A percentile compares a stretch with the other conserved stretches of the same genome.
Conservation (phyloP, 176 grass and related monocot species). For the Calamus simplicifolius region DNA sequence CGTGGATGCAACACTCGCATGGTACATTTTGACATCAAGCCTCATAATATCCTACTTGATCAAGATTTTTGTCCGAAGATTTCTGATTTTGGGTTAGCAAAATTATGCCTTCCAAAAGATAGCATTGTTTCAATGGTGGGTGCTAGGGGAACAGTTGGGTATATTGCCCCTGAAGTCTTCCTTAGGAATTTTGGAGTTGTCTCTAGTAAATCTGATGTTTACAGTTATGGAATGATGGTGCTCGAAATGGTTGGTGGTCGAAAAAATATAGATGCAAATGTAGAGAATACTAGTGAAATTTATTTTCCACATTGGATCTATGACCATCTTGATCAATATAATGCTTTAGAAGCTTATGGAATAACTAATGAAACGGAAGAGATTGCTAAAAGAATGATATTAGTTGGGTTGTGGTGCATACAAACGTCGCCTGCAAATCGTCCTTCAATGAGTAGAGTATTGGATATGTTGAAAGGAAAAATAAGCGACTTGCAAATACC, state of each 20-base stretch:
- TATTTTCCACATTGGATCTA: constrained; percentile 58
- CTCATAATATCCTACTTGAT: constrained; percentile 47
- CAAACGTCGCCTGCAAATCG: constrained; percentile 27
- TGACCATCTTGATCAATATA: constrained; percentile 35
- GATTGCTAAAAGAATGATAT: constrained; percentile 27
- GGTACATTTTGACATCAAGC: constrained; percentile 34
- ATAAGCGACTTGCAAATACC: constrained; percentile 16
- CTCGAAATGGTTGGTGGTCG: constrained; percentile 37
- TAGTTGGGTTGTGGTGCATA: constrained; percentile 56
- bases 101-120: constrained; percentile 22
- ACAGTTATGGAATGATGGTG: constrained; percentile 53
- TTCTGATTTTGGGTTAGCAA: constrained; percentile 49
- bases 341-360: constrained; percentile 4
- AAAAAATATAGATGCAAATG: constrained; percentile 14
- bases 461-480: constrained; percentile 43
- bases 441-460: constrained; percentile 32
- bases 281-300: constrained; percentile 14
- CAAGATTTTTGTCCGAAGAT: constrained; percentile 47
- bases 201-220: constrained; percentile 42
- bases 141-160: constrained; percentile 26
- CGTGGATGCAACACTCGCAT: background rate
- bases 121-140: constrained; percentile 3
- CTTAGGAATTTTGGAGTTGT: constrained; percentile 34
- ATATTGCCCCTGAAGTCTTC: constrained; percentile 46
- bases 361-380: constrained; percentile 30